These are phyloP conservation scores for Vicia villosa DNA, from an alignment of 306 rosid species.

Conservation along the genomic window DNA sequence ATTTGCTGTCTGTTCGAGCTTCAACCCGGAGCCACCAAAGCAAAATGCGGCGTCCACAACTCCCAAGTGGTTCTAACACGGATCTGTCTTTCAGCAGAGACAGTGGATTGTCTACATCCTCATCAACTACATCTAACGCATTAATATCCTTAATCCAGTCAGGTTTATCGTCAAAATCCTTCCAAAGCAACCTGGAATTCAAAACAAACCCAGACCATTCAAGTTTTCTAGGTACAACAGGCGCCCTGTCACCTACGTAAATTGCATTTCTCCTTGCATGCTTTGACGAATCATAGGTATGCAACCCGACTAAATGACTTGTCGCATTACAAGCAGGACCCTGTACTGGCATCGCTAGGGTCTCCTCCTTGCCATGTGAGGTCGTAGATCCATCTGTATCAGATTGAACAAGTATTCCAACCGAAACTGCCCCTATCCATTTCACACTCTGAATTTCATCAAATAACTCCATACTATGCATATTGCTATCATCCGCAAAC, in stretches of 20 bases:
- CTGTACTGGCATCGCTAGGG: slow-evolving; percentile 61
- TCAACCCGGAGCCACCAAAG: slow-evolving; percentile 99
- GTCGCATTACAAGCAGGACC: slow-evolving; percentile 96
- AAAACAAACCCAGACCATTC: slow-evolving; percentile 97
- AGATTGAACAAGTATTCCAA: slow-evolving; percentile 85
- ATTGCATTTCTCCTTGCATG: slow-evolving; percentile 63
- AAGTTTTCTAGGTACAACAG: slow-evolving; percentile 79
- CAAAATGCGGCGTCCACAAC: slow-evolving; percentile 90
- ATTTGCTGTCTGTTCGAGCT: slow-evolving; percentile 98
- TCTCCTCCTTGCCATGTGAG: slow-evolving; percentile 48
- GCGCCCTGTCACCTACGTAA: slow-evolving; percentile 72
- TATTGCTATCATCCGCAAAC: slow-evolving; percentile 96
- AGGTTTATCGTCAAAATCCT: slow-evolving; percentile 73
- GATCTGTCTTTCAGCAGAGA: slow-evolving; percentile 73
- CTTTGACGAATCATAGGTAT: slow-evolving; percentile 69
- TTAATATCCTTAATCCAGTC: slow-evolving; percentile 81
- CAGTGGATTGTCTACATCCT: slow-evolving; percentile 68
- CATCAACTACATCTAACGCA: slow-evolving; percentile 50
- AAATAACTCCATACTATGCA: slow-evolving; percentile 94
- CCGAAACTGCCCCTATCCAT: slow-evolving; percentile 89
- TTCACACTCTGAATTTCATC: slow-evolving; percentile 87
- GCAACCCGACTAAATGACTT: slow-evolving; percentile 80
- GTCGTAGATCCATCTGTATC: slow-evolving; percentile 47
- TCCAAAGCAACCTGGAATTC: slow-evolving; percentile 87
- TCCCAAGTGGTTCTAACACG: slow-evolving; percentile 92